These are phyloP conservation scores for Moringa oleifera DNA, from an alignment of 345 rosid species.

Conservation along the genomic window DNA sequence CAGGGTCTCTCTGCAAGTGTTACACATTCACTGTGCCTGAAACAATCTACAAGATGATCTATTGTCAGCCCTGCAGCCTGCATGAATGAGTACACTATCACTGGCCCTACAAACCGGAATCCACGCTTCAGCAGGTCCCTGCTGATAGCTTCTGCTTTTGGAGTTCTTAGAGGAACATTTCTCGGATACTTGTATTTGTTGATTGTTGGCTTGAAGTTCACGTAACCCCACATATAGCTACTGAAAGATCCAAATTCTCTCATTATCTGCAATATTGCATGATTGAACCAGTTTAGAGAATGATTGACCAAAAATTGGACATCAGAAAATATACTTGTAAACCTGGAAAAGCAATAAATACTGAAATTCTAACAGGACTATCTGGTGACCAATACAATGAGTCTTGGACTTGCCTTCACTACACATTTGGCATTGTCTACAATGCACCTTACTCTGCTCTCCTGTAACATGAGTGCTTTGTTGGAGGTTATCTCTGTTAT, in stretches of 20 bases:
- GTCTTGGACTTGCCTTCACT: constrained; percentile 49
- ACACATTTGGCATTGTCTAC: constrained; percentile 89
- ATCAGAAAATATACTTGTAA: too few species aligned
- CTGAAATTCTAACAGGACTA: too few species aligned
- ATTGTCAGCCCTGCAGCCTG: constrained; percentile 91
- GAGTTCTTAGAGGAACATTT: constrained; percentile 72
- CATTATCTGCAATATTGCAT: constrained; percentile 59
- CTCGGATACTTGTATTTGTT: constrained; percentile 69
- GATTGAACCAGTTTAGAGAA: too few species aligned
- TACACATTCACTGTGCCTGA: constrained; percentile 69
- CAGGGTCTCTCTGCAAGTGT: constrained; percentile 85
- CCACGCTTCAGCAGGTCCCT: constrained; percentile 75
- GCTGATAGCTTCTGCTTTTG: constrained; percentile 87
- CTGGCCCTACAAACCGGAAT: constrained; percentile 89
- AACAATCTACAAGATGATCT: constrained; percentile 87
- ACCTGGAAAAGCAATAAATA: too few species aligned
- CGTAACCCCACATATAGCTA: constrained; percentile 77
- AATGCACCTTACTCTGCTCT: constrained; percentile 79
- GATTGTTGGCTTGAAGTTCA: constrained; percentile 72
- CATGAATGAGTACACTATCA: constrained; percentile 87
- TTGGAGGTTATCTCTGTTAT: constrained; percentile 63
- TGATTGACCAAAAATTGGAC: too few species aligned
- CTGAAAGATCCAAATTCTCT: constrained; percentile 85
- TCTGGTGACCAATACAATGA: too few species aligned
- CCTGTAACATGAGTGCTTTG: constrained; percentile 69